A percentile compares a stretch with the other conserved stretches of the same genome.
phyloP scores from a whole-genome alignment of 371 early-diverging fungal genomes.

The Mortierella sp. region DNA sequence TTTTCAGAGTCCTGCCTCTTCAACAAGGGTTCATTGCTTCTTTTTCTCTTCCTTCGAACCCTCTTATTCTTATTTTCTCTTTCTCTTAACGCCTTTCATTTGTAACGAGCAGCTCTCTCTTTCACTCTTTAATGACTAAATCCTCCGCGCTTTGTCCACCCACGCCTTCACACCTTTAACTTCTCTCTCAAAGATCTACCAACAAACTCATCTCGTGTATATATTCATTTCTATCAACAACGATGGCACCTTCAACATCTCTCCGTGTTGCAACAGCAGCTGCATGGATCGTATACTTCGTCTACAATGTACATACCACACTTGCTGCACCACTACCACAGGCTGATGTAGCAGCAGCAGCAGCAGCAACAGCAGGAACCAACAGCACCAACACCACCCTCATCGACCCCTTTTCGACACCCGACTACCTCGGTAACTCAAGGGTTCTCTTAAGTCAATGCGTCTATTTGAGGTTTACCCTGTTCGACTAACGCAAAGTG shows the following conservation, averaged over 20 bases:
- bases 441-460: neutral
- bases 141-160: neutral
- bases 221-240: neutral
- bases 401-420: slow-evolving; percentile 45
- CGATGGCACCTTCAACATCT: neutral
- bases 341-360: neutral
- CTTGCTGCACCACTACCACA: slow-evolving; percentile 27
- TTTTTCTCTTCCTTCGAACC: neutral
- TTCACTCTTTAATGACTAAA: neutral
- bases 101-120: neutral
- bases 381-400: slow-evolving; percentile 3
- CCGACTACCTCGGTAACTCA: slow-evolving; percentile 36
- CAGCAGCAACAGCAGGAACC: neutral
- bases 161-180: neutral
- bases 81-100: neutral
- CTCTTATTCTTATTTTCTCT: neutral
- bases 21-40: neutral
- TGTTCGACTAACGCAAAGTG: neutral
- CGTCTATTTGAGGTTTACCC: too few species aligned
- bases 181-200: neutral
- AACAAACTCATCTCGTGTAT: neutral
- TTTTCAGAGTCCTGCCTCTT: neutral
- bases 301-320: slow-evolving; percentile 20
- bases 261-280: neutral
- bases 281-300: slow-evolving; percentile 15